These are phyloP conservation scores for Trametes gibbosa DNA, from an alignment of 768 basidiomycete genomes.

Conservation along the genomic window DNA sequence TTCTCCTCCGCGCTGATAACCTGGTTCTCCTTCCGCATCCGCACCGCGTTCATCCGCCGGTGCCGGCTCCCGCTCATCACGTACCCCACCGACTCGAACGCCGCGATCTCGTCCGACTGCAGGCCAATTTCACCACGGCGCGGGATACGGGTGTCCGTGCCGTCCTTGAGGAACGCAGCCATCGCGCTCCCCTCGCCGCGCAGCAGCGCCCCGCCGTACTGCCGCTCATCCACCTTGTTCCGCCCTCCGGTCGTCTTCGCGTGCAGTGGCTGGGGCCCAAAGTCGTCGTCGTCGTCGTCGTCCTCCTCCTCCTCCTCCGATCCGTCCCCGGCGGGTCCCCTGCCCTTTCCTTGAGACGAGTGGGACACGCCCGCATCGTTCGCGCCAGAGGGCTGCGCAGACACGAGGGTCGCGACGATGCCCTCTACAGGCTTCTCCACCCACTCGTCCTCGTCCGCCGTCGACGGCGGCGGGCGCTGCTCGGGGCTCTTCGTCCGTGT, in stretches of 20 bases:
- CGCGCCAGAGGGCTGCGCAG: slow-evolving; percentile 15
- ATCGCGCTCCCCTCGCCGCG: slow-evolving; percentile 97
- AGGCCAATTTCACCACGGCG: slow-evolving; percentile 98
- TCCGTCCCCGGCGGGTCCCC: slow-evolving; percentile 17
- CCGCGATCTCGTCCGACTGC: slow-evolving; percentile 80
- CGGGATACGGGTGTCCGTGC: slow-evolving; percentile 82
- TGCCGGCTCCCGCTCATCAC: slow-evolving; percentile 98
- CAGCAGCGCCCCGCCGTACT: slow-evolving; percentile 86
- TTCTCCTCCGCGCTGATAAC: slow-evolving; percentile 99
- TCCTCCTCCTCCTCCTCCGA: slow-evolving; percentile 3
- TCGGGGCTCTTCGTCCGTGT: slow-evolving; percentile 32
- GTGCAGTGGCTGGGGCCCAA: slow-evolving; percentile 75
- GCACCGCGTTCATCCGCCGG: slow-evolving; percentile 96
- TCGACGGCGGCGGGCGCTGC: slow-evolving; percentile 22
- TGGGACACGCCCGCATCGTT: background rate
- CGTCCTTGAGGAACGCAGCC: slow-evolving; percentile 92
- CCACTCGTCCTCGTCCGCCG: slow-evolving; percentile 59
- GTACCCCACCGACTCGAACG: slow-evolving; percentile 87
- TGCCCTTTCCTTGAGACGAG: slow-evolving; percentile 15
- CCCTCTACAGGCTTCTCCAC: slow-evolving; percentile 51
- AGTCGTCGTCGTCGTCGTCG: slow-evolving; percentile 59
- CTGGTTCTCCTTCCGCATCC: slow-evolving; percentile 99
- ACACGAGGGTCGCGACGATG: slow-evolving; percentile 4
- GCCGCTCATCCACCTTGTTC: slow-evolving; percentile 69
- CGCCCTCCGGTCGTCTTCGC: slow-evolving; percentile 40